Conservation (phyloP, 2,329 filamentous ascomycete species). For the Nemania diffusa region DNA sequence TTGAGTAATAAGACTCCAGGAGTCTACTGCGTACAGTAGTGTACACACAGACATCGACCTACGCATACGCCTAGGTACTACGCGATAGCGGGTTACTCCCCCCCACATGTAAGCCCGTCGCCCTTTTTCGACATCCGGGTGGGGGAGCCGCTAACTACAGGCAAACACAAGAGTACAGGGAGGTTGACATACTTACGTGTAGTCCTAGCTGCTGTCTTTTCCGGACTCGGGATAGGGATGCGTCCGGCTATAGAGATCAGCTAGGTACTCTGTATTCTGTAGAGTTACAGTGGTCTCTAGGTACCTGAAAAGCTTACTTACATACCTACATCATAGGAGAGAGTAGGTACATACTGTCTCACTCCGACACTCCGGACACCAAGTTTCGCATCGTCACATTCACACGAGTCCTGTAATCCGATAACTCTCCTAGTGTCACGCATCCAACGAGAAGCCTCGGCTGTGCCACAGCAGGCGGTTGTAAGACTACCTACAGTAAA, state of each 20-base stretch:
- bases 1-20: slow-evolving; percentile 11
- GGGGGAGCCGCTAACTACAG: slow-evolving; percentile 22
- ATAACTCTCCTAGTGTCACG: slow-evolving; percentile 10
- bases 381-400: slow-evolving; percentile 4
- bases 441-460: slow-evolving; percentile 22
- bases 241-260: background rate
- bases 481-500: background rate
- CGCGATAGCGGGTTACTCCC: background rate
- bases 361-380: slow-evolving; percentile 15
- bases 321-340: background rate
- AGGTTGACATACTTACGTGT: background rate
- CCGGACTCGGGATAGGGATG: background rate
- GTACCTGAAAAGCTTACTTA: no score
- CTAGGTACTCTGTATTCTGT: background rate
- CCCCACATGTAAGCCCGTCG: slow-evolving; percentile 17
- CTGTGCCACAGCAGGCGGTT: slow-evolving; percentile 2
- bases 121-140: slow-evolving; percentile 25
- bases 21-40: background rate
- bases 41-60: background rate
- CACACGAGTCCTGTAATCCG: background rate
- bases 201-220: slow-evolving; percentile 17
- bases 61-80: background rate
- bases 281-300: background rate
- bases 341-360: background rate
- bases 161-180: no score